Evolutionary conservation across 139 green algal genomes (phyloP).

Genomic region (Edaphochlamys debaryana): DNA sequence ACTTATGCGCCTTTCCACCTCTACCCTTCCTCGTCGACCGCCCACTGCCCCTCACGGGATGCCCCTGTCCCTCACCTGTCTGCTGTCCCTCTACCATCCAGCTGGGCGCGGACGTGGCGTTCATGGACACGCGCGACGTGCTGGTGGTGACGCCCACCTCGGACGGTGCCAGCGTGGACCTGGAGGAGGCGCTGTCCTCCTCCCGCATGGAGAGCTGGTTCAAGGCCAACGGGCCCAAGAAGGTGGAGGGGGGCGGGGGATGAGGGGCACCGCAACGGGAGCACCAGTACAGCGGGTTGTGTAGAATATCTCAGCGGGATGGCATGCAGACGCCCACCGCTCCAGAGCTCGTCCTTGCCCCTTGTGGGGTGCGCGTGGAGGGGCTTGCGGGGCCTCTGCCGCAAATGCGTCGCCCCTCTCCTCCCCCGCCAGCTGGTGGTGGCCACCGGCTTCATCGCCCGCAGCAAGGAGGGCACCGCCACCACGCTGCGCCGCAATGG

Average conservation of each 20-base stretch:
- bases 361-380: too few species aligned
- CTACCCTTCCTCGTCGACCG: too few species aligned
- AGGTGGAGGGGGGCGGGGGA: conserved; percentile 4
- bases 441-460: conserved; percentile 96
- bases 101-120: conserved; percentile 59
- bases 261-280: neutral
- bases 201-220: conserved; percentile 81
- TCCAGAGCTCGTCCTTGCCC: too few species aligned
- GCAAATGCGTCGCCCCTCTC: too few species aligned
- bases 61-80: too few species aligned
- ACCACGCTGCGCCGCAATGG: conserved; percentile 78
- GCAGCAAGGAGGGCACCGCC: conserved; percentile 52
- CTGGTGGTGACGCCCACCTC: conserved; percentile 84
- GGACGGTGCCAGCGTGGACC: conserved; percentile 80
- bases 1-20: too few species aligned
- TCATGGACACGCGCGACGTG: conserved; percentile 96
- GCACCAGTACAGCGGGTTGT: too few species aligned
- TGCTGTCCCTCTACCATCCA: neutral
- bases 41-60: too few species aligned
- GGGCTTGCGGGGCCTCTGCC: too few species aligned
- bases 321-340: too few species aligned
- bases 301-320: neutral
- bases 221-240: conserved; percentile 47
- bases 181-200: conserved; percentile 84
- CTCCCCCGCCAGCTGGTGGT: conserved; percentile 82